These are phyloP conservation scores for Yamadazyma triangularis DNA, from an alignment of 1,139 yeast genomes.

Conservation along the genomic window DNA sequence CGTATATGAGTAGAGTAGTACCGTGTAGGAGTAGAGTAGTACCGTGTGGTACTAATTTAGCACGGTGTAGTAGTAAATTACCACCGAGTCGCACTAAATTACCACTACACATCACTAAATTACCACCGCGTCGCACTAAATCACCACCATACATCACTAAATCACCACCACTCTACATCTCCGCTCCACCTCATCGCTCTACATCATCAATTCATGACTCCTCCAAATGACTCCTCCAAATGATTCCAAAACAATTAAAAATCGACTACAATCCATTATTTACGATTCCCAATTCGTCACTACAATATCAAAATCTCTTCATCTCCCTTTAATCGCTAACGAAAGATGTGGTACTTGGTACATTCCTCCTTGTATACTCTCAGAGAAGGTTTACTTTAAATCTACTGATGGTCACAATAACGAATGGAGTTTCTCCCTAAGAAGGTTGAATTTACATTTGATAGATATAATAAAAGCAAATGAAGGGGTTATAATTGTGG, in stretches of 20 bases:
- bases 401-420: conserved; percentile 87
- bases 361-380: conserved; percentile 37
- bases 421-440: conserved; percentile 72
- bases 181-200: too few species aligned
- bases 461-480: conserved; percentile 39
- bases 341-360: conserved; percentile 92
- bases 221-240: too few species aligned
- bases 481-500: conserved; percentile 61
- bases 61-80: too few species aligned
- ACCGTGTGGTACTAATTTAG: too few species aligned
- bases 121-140: too few species aligned
- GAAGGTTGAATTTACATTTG: conserved; percentile 72
- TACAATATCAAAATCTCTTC: conserved; percentile 9
- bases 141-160: too few species aligned
- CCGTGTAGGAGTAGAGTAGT: too few species aligned
- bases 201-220: too few species aligned
- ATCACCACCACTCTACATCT: too few species aligned
- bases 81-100: too few species aligned
- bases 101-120: too few species aligned
- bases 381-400: conserved; percentile 67
- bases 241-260: conserved; percentile 54
- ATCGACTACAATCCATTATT: conserved; percentile 67
- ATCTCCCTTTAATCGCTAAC: conserved; percentile 56
- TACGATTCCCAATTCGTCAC: conserved; percentile 46
- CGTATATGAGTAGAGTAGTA: too few species aligned